Conservation (phyloP, 495 filamentous ascomycete species). For the Pseudotulostoma volvatum region DNA sequence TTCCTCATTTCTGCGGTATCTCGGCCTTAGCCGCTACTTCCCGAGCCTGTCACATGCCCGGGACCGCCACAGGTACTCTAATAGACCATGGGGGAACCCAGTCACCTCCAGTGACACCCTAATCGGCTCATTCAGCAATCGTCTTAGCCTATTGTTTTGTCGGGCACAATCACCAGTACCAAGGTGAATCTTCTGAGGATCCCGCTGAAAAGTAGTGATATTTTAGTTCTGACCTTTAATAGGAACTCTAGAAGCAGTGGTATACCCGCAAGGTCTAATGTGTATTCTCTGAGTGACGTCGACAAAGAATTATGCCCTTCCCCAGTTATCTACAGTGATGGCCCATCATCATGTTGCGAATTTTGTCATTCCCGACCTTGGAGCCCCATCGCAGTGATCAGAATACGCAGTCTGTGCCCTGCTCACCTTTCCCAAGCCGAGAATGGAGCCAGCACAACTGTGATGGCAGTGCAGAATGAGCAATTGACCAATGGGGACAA, state of each 20-base stretch:
- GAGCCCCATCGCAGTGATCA: not conserved
- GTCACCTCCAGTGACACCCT: no score
- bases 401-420: not conserved
- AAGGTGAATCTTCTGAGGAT: conserved; percentile 1
- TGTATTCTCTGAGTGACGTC: not conserved
- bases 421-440: not conserved
- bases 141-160: not conserved
- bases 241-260: not conserved
- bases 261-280: not conserved
- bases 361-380: not conserved
- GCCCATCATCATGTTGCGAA: not conserved
- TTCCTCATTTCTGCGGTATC: conserved; percentile 21
- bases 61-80: conserved; percentile 1
- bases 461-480: not conserved
- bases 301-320: not conserved
- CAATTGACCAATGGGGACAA: not conserved
- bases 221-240: not conserved
- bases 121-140: no score
- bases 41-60: conserved; percentile 5
- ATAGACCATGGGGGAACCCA: conserved; percentile 18
- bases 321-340: not conserved
- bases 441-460: not conserved
- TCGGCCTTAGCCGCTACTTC: conserved; percentile 17
- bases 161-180: not conserved
- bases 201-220: no score